A percentile compares a stretch with the other conserved stretches of the same genome.
phyloP scores from a whole-genome alignment of 169 alveolate species.

The Plasmodium vinckei region DNA sequence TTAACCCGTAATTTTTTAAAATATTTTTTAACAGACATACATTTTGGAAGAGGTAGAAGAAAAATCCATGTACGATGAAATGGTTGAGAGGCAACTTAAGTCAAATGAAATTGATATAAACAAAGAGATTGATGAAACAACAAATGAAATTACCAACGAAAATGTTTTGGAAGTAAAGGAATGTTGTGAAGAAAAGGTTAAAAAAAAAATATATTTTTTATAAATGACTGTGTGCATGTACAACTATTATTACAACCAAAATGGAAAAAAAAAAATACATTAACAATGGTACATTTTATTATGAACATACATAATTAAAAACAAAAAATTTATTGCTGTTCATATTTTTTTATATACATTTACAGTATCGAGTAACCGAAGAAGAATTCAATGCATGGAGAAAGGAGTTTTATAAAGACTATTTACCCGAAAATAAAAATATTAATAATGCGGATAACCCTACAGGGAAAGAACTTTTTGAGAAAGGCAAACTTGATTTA shows the following conservation, averaged over 20 bases:
- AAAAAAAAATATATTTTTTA: background rate
- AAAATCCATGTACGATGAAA: slow-evolving; percentile 74
- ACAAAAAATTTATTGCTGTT: too few species aligned
- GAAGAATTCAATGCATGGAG: slow-evolving; percentile 75
- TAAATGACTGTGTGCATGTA: background rate
- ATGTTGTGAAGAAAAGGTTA: slow-evolving; percentile 54
- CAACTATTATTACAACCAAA: background rate
- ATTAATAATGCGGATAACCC: slow-evolving; percentile 40
- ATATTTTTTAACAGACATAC: slow-evolving; percentile 26
- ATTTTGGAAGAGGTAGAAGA: slow-evolving; percentile 45
- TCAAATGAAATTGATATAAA: slow-evolving; percentile 1
- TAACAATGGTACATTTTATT: too few species aligned
- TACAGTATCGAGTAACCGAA: slow-evolving; percentile 67
- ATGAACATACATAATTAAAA: too few species aligned
- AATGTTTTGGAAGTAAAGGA: slow-evolving; percentile 61
- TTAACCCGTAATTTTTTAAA: too few species aligned
- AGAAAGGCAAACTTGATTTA: slow-evolving; percentile 39
- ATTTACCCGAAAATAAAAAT: slow-evolving; percentile 30
- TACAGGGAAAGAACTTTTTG: slow-evolving; percentile 72
- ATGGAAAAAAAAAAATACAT: too few species aligned
- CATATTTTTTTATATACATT: background rate
- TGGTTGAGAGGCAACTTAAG: slow-evolving; percentile 43
- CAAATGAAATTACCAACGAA: slow-evolving; percentile 16
- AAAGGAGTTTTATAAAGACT: slow-evolving; percentile 51
- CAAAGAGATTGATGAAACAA: slow-evolving; percentile 34